These are phyloP conservation scores for Irpex lacteus DNA, from an alignment of 1,284 basidiomycete genomes.

Conservation along the genomic window DNA sequence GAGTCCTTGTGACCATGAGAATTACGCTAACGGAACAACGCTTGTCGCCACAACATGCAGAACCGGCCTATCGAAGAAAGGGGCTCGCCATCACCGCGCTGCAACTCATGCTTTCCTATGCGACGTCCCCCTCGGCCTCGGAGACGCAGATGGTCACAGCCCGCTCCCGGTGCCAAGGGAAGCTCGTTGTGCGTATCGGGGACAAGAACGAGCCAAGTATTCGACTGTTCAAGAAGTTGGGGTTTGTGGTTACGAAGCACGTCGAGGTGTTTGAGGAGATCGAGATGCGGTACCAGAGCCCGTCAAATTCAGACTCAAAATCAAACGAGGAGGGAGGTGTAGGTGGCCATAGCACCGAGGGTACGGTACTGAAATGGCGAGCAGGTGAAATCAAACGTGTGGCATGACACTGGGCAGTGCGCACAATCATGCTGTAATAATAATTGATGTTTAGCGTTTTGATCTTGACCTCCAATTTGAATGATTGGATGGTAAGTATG, in stretches of 20 bases:
- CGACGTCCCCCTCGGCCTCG: conserved; percentile 31
- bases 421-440: background rate
- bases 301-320: background rate
- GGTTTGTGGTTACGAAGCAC: conserved; percentile 61
- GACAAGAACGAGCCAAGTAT: conserved; percentile 53
- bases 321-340: background rate
- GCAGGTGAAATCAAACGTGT: conserved; percentile 4
- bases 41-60: conserved; percentile 30
- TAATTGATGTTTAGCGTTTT: background rate
- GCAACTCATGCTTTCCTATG: conserved; percentile 62
- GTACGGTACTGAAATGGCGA: background rate
- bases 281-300: conserved; percentile 50
- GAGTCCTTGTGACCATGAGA: background rate
- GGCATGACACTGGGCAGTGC: background rate
- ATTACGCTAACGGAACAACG: too few species aligned
- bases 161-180: conserved; percentile 33
- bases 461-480: background rate
- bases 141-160: background rate
- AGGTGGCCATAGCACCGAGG: background rate
- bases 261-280: conserved; percentile 75
- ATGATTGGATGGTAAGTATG: background rate
- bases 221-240: conserved; percentile 64
- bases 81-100: conserved; percentile 70
- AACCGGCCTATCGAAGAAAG: conserved; percentile 56
- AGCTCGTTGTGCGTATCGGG: conserved; percentile 56